A percentile compares a stretch with the other conserved stretches of the same genome.
phyloP scores from a whole-genome alignment of 352 stramenopile genomes.

The Thalassiosira hispida region DNA sequence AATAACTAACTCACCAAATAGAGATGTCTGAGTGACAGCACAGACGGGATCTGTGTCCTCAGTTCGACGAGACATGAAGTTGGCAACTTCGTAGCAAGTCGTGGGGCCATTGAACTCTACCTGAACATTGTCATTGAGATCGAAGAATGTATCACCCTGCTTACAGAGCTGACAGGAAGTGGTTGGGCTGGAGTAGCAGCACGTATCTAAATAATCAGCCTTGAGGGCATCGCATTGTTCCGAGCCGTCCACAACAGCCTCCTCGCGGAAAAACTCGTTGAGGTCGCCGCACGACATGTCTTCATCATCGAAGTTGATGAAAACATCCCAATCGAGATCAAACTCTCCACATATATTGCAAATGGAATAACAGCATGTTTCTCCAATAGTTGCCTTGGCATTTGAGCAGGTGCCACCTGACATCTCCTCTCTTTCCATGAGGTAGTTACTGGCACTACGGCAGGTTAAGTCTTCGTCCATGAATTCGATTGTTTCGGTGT shows the following conservation, averaged over 20 bases:
- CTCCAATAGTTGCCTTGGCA: conserved; percentile 38
- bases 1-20: too few species aligned
- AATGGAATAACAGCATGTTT: conserved; percentile 60
- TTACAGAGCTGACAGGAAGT: conserved; percentile 68
- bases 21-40: conserved; percentile 49
- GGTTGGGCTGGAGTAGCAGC: conserved; percentile 59
- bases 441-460: conserved; percentile 50
- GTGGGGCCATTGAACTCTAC: conserved; percentile 68
- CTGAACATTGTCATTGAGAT: conserved; percentile 62
- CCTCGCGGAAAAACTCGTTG: conserved; percentile 59
- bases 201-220: conserved; percentile 45
- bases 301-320: conserved; percentile 50
- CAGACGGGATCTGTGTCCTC: conserved; percentile 56
- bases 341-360: conserved; percentile 65
- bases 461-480: conserved; percentile 58
- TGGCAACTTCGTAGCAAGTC: conserved; percentile 58
- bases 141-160: conserved; percentile 52
- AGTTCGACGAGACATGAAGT: conserved; percentile 55
- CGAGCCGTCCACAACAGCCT: conserved; percentile 43
- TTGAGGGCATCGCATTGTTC: conserved; percentile 47
- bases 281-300: conserved; percentile 64
- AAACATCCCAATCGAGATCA: conserved; percentile 64
- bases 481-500: conserved; percentile 49
- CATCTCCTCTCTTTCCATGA: conserved; percentile 53
- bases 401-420: conserved; percentile 43